Evolutionary conservation across 192 early-diverging fungal species (phyloP).

Genomic region (Kappamyces sp.): DNA sequence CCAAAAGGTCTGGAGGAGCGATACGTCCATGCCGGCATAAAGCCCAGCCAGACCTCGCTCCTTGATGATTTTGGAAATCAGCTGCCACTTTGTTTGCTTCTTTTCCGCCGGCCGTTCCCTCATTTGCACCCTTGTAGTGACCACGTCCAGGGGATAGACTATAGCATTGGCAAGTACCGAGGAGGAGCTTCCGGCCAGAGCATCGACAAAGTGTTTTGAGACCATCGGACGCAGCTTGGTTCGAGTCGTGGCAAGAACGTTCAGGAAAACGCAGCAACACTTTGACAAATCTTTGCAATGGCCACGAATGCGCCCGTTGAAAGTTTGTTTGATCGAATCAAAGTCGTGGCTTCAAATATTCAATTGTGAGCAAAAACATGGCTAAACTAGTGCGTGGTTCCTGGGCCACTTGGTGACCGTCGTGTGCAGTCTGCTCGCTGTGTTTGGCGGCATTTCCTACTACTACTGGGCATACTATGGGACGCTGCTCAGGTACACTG

Average conservation of each 20-base stretch:
- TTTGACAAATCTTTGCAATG: slow-evolving; percentile 10
- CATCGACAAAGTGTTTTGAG: background rate
- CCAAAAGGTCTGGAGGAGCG: slow-evolving; percentile 13
- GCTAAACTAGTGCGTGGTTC: slow-evolving; percentile 36
- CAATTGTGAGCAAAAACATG: too few species aligned
- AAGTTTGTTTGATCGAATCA: slow-evolving; percentile 5
- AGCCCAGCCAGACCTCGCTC: too few species aligned
- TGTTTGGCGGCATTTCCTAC: background rate
- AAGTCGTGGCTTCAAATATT: slow-evolving; percentile 18
- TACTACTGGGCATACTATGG: slow-evolving; percentile 64
- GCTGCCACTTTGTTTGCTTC: too few species aligned
- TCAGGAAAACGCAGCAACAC: background rate
- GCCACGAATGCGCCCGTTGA: background rate
- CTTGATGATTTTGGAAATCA: too few species aligned
- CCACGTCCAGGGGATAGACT: slow-evolving; percentile 15
- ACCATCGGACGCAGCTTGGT: slow-evolving; percentile 2
- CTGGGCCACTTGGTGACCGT: slow-evolving; percentile 33
- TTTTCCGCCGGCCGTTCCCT: too few species aligned
- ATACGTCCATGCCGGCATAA: slow-evolving; percentile 7
- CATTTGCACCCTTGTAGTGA: too few species aligned
- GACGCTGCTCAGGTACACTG: slow-evolving; percentile 54
- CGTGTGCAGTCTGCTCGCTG: slow-evolving; percentile 19
- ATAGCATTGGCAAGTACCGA: slow-evolving; percentile 13
- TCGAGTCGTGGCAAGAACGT: background rate
- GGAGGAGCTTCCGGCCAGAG: background rate